phyloP scores from a whole-genome alignment of 176 grass and related monocot genomes.

The Raddia guianensis region DNA sequence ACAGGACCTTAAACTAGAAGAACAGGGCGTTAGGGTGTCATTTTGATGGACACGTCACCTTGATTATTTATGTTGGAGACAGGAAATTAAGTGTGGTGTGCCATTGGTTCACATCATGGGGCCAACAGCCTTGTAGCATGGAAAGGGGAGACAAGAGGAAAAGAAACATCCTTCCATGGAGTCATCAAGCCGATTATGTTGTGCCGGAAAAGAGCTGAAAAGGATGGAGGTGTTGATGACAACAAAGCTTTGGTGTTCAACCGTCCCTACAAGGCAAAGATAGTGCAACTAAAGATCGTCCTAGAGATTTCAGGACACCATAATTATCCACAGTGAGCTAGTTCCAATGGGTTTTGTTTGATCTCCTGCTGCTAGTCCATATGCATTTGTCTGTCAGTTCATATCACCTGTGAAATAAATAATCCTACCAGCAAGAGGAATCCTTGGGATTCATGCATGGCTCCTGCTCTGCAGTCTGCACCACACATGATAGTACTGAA shows the following conservation, averaged over 20 bases:
- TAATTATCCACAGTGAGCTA: neutral
- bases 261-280: neutral
- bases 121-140: neutral
- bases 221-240: neutral
- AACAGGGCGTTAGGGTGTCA: neutral
- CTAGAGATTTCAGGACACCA: neutral
- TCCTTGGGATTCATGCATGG: slow-evolving; percentile 49
- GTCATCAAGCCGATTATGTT: neutral
- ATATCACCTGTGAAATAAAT: neutral
- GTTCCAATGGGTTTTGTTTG: neutral
- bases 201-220: slow-evolving; percentile 1
- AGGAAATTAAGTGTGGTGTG: slow-evolving; percentile 1
- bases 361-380: neutral
- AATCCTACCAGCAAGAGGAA: slow-evolving; percentile 37
- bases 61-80: neutral
- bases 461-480: slow-evolving; percentile 1
- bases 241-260: neutral
- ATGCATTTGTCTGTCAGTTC: neutral
- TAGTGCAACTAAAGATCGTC: neutral
- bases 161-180: neutral
- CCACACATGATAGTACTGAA: neutral
- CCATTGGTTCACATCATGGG: slow-evolving; percentile 24
- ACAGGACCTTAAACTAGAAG: too few species aligned
- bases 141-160: neutral
- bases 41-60: neutral